Evolutionary conservation across 176 grass and related monocot genomes (phyloP).

Genomic region (Melocanna baccifera): DNA sequence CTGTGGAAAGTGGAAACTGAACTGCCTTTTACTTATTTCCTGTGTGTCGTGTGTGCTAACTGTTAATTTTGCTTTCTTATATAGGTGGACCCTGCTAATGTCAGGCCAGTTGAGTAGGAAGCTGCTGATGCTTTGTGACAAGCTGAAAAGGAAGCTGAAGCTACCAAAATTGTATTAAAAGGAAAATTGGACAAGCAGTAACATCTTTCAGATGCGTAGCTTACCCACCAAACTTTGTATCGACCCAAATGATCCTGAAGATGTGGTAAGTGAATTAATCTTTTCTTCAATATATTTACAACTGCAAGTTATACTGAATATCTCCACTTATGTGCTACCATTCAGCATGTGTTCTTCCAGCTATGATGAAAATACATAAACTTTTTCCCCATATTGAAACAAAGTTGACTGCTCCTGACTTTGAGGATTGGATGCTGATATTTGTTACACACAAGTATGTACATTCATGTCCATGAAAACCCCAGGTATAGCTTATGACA

Average conservation of each 20-base stretch:
- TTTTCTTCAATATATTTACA: neutral
- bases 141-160: constrained; percentile 89
- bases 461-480: neutral
- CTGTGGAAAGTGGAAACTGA: neutral
- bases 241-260: constrained; percentile 87
- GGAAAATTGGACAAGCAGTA: constrained; percentile 87
- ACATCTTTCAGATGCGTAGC: constrained; percentile 73
- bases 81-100: constrained; percentile 88
- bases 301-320: neutral
- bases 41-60: neutral
- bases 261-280: constrained; percentile 63
- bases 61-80: constrained; percentile 23
- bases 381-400: neutral
- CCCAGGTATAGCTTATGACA: neutral
- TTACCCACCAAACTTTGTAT: constrained; percentile 89
- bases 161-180: constrained; percentile 81
- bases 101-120: constrained; percentile 61
- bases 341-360: constrained; percentile 1
- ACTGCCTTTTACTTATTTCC: neutral
- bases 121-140: constrained; percentile 68
- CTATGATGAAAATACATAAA: neutral
- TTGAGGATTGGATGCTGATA: constrained; percentile 10
- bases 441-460: neutral
- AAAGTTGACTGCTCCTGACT: neutral
- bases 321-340: neutral